Base-by-base conservation (phyloP, 179 eudicot genomes). In the Nepenthes alata region DNA sequence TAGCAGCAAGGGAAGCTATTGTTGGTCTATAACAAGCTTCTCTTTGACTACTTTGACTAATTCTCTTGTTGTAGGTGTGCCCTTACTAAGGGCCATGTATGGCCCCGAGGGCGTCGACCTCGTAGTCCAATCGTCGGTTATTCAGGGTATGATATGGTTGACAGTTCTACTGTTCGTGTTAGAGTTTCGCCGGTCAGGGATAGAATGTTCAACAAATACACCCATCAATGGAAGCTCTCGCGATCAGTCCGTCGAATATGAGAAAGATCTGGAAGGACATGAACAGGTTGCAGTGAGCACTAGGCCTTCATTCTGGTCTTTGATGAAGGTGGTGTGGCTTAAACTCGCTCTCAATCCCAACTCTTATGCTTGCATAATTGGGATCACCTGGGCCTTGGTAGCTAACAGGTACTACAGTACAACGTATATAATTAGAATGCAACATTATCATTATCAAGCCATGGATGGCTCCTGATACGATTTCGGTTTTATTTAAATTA, bases 311-410 rank as follows among this genome's bases (percentile, higher is more conserved):
- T 62, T 87, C 15, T 74, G 80, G 78, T 63, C 53, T 8, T 58
- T 83, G 63, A 76, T 80, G 87, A 88, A 76, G 75, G 65, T 64
- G 6, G 97, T 88, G 51, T 57, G 76, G 71, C 35, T 64, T 11
- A 85, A 88, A 61, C 72, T 88, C 3, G 82, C 85, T n/a, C 69
- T 53, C 64, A 91, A 91, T 41, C 97, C 97, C 3, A 91, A 90
- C 53, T 75, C 84, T 12, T 85, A 88, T 61, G 87, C 94, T 55
- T 85, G 96, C 67, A 38, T 88, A 35, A n/a, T 85, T 45, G 97
- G 97, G 53, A 61, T 91, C 54, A 54, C 64, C 56, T 91, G 97
- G 97, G 96, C 96, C 5, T 70, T 76, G 59, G 2, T 85, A 14
- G 72, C 96, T 6, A 80, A 76, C 67, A 91, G 88, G 97, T 88